These are phyloP conservation scores for Flaveria brownii DNA, from an alignment of 129 eudicot genomes.

Conservation along the genomic window DNA sequence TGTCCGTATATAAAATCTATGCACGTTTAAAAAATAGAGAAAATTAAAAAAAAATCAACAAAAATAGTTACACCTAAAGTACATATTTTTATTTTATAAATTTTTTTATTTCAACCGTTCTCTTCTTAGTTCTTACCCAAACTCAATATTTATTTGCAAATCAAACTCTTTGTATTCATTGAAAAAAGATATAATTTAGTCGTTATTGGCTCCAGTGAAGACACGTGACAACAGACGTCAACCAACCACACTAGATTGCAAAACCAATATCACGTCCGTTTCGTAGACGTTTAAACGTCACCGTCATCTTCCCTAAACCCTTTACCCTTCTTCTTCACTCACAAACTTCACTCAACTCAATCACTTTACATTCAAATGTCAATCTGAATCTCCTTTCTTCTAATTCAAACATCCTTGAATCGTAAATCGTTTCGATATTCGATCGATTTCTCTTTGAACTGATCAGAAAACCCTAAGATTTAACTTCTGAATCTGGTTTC, in stretches of 20 bases:
- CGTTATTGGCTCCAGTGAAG: neutral
- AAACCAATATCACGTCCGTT: neutral
- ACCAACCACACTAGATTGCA: slow-evolving; percentile 21
- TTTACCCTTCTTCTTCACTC: slow-evolving; percentile 28
- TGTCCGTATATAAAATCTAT: no score
- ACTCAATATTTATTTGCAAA: no score
- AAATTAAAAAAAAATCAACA: no score
- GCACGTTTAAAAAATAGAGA: no score
- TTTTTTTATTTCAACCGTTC: no score
- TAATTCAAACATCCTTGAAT: slow-evolving; percentile 13
- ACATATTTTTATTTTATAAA: no score
- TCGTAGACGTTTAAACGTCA: slow-evolving; percentile 46
- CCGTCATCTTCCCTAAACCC: slow-evolving; percentile 36
- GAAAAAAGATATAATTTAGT: neutral
- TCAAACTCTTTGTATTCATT: no score
- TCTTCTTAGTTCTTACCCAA: no score
- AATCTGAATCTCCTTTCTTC: slow-evolving; percentile 7
- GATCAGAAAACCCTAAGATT: slow-evolving; percentile 30
- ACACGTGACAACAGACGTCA: slow-evolving; percentile 26
- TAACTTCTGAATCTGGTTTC: neutral
- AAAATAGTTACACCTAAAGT: no score
- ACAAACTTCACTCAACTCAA: neutral
- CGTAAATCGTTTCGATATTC: neutral
- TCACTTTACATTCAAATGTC: slow-evolving; percentile 11
- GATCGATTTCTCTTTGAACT: neutral